Conservation (phyloP, 2,329 filamentous ascomycete species). For the Trichoderma sp. region DNA sequence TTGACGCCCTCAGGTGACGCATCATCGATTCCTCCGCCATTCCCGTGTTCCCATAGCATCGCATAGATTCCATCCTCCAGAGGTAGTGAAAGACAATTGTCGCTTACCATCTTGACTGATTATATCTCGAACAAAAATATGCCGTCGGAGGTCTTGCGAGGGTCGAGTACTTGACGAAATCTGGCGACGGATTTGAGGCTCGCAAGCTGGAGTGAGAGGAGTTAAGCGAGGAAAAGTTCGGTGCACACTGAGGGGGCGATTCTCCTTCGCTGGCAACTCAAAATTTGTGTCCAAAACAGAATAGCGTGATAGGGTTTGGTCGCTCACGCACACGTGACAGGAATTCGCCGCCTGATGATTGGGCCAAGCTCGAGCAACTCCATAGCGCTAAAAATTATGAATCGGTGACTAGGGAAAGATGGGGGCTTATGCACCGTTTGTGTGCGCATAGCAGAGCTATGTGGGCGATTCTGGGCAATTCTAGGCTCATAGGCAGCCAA, state of each 20-base stretch:
- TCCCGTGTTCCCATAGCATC: conserved; percentile 29
- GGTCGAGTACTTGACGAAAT: conserved; percentile 54
- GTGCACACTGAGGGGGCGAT: conserved; percentile 40
- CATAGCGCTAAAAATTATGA: conserved; percentile 24
- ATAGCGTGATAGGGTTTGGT: conserved; percentile 44
- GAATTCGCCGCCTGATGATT: conserved; percentile 26
- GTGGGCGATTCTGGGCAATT: neutral
- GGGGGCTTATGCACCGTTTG: conserved; percentile 9
- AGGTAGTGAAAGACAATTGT: conserved; percentile 30
- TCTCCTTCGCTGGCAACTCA: conserved; percentile 39
- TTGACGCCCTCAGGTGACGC: conserved; percentile 26
- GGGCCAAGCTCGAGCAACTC: conserved; percentile 23
- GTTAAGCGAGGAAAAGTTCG: conserved; percentile 54
- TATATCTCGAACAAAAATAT: conserved; percentile 44
- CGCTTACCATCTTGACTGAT: conserved; percentile 71
- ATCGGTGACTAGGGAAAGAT: conserved; percentile 21
- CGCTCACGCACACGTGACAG: conserved; percentile 43
- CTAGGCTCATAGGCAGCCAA: conserved; percentile 5
- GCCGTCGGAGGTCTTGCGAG: conserved; percentile 50
- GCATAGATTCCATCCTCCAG: conserved; percentile 27
- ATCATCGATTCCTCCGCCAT: conserved; percentile 28
- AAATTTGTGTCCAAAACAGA: conserved; percentile 43
- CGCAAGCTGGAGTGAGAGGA: conserved; percentile 50
- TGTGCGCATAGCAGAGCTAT: conserved; percentile 2
- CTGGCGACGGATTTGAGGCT: conserved; percentile 58